Conservation (phyloP, 768 basidiomycete species). For the Tremella yokohamensis region DNA sequence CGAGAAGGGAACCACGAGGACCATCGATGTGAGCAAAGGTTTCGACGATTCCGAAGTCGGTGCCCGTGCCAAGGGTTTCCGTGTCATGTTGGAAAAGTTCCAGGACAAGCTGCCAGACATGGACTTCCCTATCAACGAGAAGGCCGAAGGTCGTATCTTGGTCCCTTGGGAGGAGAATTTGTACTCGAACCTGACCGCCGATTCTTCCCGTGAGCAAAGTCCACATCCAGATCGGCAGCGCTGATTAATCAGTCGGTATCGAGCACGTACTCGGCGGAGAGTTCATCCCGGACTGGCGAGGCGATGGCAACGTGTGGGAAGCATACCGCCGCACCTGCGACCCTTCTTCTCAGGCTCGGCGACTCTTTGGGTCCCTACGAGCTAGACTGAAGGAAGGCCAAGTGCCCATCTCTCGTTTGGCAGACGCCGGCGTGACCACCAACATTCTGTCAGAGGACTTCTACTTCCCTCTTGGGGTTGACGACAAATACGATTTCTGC, state of each 20-base stretch:
- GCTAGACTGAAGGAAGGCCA: slow-evolving; percentile 51
- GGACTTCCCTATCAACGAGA: slow-evolving; percentile 89
- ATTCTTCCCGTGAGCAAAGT: slow-evolving; percentile 47
- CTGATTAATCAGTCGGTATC: slow-evolving; percentile 55
- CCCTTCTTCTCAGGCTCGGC: slow-evolving; percentile 72
- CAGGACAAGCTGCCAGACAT: slow-evolving; percentile 75
- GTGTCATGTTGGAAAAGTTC: slow-evolving; percentile 70
- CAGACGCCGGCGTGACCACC: slow-evolving; percentile 52
- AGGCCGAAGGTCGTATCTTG: slow-evolving; percentile 87
- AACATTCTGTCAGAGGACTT: slow-evolving; percentile 56
- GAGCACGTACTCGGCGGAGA: slow-evolving; percentile 60
- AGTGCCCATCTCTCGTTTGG: slow-evolving; percentile 46
- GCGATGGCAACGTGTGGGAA: slow-evolving; percentile 82
- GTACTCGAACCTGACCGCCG: slow-evolving; percentile 66
- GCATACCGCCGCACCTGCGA: slow-evolving; percentile 87
- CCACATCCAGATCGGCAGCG: neutral
- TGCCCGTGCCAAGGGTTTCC: slow-evolving; percentile 73
- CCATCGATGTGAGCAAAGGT: slow-evolving; percentile 62
- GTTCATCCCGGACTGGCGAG: slow-evolving; percentile 80
- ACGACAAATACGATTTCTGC: slow-evolving; percentile 75
- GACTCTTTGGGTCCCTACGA: slow-evolving; percentile 74
- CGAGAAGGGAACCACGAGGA: slow-evolving; percentile 60
- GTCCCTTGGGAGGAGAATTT: slow-evolving; percentile 85
- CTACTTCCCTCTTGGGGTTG: slow-evolving; percentile 61
- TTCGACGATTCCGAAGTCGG: slow-evolving; percentile 67